A percentile compares a stretch with the other conserved stretches of the same genome.
phyloP scores from a whole-genome alignment of 306 rosid genomes.

The Phaseolus lunatus region DNA sequence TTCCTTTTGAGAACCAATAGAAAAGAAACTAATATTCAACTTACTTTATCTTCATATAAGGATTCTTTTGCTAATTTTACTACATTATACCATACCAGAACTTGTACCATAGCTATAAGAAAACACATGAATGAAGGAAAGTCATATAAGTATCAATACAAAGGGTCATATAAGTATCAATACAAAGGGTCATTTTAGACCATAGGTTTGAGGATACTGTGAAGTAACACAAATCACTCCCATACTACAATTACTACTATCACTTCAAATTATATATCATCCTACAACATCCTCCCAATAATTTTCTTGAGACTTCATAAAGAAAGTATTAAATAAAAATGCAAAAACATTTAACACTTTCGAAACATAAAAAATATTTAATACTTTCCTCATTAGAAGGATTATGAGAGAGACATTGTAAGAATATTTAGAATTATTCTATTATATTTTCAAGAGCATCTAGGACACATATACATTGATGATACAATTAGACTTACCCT shows the following conservation, averaged over 20 bases:
- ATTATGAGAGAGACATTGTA: background rate
- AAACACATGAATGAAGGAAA: background rate
- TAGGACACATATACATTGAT: constrained; percentile 38
- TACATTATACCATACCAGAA: constrained; percentile 2
- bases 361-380: background rate
- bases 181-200: constrained; percentile 8
- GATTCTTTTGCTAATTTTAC: constrained; percentile 9
- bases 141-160: constrained; percentile 25
- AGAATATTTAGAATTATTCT: background rate
- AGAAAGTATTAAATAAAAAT: background rate
- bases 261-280: constrained; percentile 14
- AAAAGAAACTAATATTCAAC: too few species aligned
- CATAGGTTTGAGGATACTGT: constrained; percentile 21
- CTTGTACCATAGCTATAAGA: background rate
- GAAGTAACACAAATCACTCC: constrained; percentile 5
- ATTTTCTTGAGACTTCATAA: background rate
- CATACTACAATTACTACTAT: constrained; percentile 3
- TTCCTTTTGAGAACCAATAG: too few species aligned
- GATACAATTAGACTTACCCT: constrained; percentile 34
- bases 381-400: constrained; percentile 2
- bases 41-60: too few species aligned
- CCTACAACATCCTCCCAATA: background rate
- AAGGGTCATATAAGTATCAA: background rate
- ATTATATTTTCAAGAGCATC: constrained; percentile 1
- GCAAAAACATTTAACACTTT: background rate